Evolutionary conservation across 2,329 filamentous ascomycete genomes (phyloP).

Genomic region (Epichloe brachyelytri): DNA sequence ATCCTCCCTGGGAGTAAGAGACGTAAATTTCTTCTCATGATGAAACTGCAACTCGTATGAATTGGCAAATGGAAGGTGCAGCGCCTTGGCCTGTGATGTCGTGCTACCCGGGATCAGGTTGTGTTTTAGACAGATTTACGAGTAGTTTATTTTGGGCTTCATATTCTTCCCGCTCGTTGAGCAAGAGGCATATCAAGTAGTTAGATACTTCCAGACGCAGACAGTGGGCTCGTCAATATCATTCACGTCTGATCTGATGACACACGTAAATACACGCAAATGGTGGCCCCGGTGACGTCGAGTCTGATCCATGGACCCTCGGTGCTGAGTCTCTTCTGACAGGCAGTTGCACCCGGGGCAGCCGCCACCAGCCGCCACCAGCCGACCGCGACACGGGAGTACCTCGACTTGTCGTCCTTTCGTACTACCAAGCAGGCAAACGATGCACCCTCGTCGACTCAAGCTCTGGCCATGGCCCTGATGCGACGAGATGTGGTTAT

Average conservation of each 20-base stretch:
- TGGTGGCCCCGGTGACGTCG: not conserved
- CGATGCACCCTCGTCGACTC: slow-evolving; percentile 19
- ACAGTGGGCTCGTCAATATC: not conserved
- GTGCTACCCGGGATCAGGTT: not conserved
- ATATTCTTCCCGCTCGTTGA: not conserved
- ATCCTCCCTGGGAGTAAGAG: slow-evolving; percentile 58
- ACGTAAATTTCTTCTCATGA: not conserved
- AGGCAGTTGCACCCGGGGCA: not conserved
- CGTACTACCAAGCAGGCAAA: slow-evolving; percentile 8
- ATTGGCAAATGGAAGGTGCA: not conserved
- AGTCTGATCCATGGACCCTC: not conserved
- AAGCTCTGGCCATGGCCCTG: slow-evolving; percentile 47
- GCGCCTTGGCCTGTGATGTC: not conserved
- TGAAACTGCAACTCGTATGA: not conserved
- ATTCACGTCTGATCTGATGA: not conserved
- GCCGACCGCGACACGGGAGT: not conserved
- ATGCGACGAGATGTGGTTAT: slow-evolving; percentile 59
- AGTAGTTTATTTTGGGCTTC: not conserved
- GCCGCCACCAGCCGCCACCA: not conserved
- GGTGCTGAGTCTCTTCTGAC: too few relatives aligned
- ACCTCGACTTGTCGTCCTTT: not conserved
- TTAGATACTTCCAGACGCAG: not conserved
- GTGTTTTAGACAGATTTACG: not conserved
- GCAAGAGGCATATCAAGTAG: not conserved
- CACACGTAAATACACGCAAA: too few relatives aligned